Evolutionary conservation across 2,329 filamentous ascomycete genomes (phyloP), one percentile per base, ranked within the genome.

Genomic region (Trichophyton rubrum): DNA sequence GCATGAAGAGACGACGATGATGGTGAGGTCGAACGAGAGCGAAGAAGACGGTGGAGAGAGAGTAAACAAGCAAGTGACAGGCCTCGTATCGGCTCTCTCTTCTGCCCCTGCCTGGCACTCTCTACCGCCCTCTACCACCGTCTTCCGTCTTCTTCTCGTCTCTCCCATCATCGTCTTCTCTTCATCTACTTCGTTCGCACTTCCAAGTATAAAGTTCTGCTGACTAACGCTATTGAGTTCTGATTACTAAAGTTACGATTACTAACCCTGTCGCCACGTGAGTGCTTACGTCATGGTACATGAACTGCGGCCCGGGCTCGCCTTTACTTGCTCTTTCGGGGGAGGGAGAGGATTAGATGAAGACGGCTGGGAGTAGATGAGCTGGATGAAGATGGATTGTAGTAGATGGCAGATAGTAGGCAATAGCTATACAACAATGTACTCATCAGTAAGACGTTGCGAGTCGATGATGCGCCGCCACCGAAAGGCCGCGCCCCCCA

Each of bases 361-460:
- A 15, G 15, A n/a, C n/a, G n/a, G n/a, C n/a, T 40, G 17, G 40
- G 5, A 7, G 40, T 2, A 43, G 40, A 17, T 43, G 3, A 15
- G 7, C 13, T 8, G 30, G 38, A 45, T 24, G 13, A n/a, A 56
- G 33, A 27, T 17, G 3, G 33, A 38, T 17, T 56, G 63, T 43
- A 40, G 61, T 56, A 53, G 56, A 43, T 60, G n/a, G n/a, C 13
- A 33, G 47, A 47, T 40, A 61, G 43, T 30, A 61, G 51, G 51
- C 30, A 59, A 22, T 41, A 22, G 24, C 17, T 77, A 72, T 22
- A 72, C 66, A 22, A 72, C 69, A 45, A 72, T 72, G 64, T 71
- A 72, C 57, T 72, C 70, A 33, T 57, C 55, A 11, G 67, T 66
- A 41, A 67, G 60, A 13, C 63, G 65, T 60, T 70, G 68, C 17